phyloP scores from a whole-genome alignment of 371 early-diverging fungal genomes.

The Vairimorpha necatrix region DNA sequence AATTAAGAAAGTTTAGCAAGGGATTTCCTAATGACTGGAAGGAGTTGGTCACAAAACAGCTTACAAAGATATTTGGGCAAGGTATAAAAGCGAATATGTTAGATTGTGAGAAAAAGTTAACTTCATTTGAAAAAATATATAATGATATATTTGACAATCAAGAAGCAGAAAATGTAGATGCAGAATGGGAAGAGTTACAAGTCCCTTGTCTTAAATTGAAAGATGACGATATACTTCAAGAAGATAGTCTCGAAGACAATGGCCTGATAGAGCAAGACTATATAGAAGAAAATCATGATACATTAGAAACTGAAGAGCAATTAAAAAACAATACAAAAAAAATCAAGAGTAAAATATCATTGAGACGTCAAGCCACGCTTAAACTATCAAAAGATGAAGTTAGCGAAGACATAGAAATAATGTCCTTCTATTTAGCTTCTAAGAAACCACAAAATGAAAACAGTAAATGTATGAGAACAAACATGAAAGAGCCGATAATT shows the following conservation, averaged over 20 bases:
- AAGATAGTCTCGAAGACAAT: neutral
- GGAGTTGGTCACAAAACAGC: neutral
- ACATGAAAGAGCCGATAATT: too few species aligned
- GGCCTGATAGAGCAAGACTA: neutral
- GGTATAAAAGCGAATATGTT: neutral
- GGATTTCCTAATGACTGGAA: conserved; percentile 9
- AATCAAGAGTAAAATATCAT: too few species aligned
- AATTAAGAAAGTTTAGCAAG: neutral
- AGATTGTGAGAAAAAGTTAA: neutral
- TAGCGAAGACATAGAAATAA: too few species aligned
- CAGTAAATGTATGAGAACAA: too few species aligned
- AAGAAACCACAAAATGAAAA: too few species aligned
- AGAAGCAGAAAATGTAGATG: neutral
- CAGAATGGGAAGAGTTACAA: neutral
- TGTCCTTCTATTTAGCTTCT: too few species aligned
- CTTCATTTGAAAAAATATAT: neutral
- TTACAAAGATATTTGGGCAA: neutral
- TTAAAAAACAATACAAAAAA: too few species aligned
- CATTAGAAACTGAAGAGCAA: too few species aligned
- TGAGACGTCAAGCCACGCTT: too few species aligned
- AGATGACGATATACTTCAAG: too few species aligned
- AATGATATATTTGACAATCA: neutral
- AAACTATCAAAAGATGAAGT: too few species aligned
- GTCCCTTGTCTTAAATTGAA: too few species aligned
- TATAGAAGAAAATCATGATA: neutral